Base-by-base conservation (phyloP, 371 early-diverging fungal species). In the Rhizopus delemar region DNA sequence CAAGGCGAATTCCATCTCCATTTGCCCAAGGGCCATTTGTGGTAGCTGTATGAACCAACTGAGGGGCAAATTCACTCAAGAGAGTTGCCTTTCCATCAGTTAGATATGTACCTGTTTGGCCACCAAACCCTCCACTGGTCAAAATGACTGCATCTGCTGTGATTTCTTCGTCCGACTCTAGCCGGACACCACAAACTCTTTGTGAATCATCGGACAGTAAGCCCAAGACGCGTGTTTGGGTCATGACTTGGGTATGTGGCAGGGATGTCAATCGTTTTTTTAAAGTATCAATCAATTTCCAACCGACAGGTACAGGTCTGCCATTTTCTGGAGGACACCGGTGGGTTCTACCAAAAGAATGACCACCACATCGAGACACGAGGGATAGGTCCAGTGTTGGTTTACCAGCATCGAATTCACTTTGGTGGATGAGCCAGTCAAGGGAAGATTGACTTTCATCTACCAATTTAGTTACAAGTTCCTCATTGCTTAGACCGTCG, bases 11-110 rank as follows among this genome's bases (percentile, higher is more conserved):
- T 56, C 92, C 93, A 63, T 91, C 92, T 55, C 93, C 93, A 41
- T 85, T 86, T 33, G 91, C 89, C 85, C 88, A 90, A 50, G 87
- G 83, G 22, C 93, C 93, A 69, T 93, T 93, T 16, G 93, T 93
- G 9, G 93, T 86, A 5, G 93, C 90, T 13, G 88, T 71, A 50
- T 84, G 69, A 32, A 71, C 68, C 16, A 88, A 62, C 36, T 86
- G 80, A 13, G 93, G 90, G 12, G 87, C 87, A 61, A 79, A 82
- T 51, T 77, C 62, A 29, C 68, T 64, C 48, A 85, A 54, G 0
- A 82, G 46, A 5, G 63, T 67, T 11, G 59, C 46, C 8, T 46
- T 53, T 4, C 63, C 65, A 53, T 77, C 75, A 7, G 57, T 50
- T n/a, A 62, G 31, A n/a, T 29, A 16, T 11, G 53, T 51, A 8